A percentile compares a stretch with the other conserved stretches of the same genome.
phyloP scores from a whole-genome alignment of 2,329 filamentous ascomycete species.

The Akanthomyces uredinophilus region DNA sequence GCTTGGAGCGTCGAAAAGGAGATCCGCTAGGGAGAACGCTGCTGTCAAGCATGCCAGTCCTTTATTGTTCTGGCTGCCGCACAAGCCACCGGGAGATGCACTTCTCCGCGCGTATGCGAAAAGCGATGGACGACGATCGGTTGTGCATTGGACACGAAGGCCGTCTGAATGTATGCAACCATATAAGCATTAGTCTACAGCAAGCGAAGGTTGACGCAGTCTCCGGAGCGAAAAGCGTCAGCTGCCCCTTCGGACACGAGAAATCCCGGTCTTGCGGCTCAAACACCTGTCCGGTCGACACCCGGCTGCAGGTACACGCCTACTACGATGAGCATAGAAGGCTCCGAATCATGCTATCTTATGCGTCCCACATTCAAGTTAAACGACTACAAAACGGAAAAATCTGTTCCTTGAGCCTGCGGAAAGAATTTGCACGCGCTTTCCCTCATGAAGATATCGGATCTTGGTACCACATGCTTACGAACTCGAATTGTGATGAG shows the following conservation, averaged over 20 bases:
- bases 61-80: background rate
- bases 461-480: background rate
- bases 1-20: background rate
- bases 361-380: background rate
- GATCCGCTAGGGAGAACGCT: background rate
- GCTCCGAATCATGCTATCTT: background rate
- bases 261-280: background rate
- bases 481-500: background rate
- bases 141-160: background rate
- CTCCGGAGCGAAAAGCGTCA: background rate
- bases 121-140: background rate
- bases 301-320: background rate
- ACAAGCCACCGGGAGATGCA: background rate
- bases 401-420: background rate
- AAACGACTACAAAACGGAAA: background rate
- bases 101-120: background rate
- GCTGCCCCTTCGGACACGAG: background rate
- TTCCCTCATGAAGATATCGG: fast-evolving
- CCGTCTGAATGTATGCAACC: background rate
- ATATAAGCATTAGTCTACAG: background rate
- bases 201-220: background rate
- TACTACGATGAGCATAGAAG: background rate
- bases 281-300: background rate
- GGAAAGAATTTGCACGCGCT: background rate
- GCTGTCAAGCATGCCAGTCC: background rate